Evolutionary conservation across 345 rosid genomes (phyloP).

Genomic region (Populus alba): DNA sequence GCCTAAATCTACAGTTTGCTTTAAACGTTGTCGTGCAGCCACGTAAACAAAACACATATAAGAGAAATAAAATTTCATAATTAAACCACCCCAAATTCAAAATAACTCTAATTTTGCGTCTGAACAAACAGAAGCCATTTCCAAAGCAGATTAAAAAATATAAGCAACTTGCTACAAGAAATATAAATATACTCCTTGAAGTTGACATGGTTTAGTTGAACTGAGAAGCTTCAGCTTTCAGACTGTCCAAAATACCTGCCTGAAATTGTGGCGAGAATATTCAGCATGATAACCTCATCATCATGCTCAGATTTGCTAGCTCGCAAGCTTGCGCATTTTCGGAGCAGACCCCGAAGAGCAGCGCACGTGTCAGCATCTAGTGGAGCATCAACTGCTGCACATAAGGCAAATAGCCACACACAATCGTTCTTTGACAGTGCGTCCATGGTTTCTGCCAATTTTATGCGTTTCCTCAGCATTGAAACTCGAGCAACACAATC

Average conservation of each 20-base stretch:
- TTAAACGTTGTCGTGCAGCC: too few relatives aligned
- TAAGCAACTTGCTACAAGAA: background rate
- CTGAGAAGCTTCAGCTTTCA: conserved; percentile 25
- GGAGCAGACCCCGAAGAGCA: conserved; percentile 56
- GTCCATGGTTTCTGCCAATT: conserved; percentile 38
- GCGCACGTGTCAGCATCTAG: conserved; percentile 66
- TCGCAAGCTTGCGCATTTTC: conserved; percentile 76
- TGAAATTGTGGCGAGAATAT: conserved; percentile 67
- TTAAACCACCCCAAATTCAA: too few relatives aligned
- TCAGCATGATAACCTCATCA: conserved; percentile 71
- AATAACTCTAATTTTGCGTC: too few relatives aligned
- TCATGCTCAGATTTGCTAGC: conserved; percentile 56
- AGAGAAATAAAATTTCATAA: too few relatives aligned
- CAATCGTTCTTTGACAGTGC: conserved; percentile 46
- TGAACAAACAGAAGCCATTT: too few relatives aligned
- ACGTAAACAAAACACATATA: too few relatives aligned
- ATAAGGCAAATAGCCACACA: conserved; percentile 70
- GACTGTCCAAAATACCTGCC: conserved; percentile 81
- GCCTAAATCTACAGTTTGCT: too few relatives aligned
- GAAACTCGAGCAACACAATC: conserved; percentile 67
- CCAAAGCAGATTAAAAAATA: too few relatives aligned
- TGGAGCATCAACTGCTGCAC: conserved; percentile 76
- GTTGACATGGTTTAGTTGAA: background rate
- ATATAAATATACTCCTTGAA: too few relatives aligned
- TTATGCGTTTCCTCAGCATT: conserved; percentile 60